Evolutionary conservation across 1,284 basidiomycete species (phyloP).

Genomic region (Ceratobasidium sp.): DNA sequence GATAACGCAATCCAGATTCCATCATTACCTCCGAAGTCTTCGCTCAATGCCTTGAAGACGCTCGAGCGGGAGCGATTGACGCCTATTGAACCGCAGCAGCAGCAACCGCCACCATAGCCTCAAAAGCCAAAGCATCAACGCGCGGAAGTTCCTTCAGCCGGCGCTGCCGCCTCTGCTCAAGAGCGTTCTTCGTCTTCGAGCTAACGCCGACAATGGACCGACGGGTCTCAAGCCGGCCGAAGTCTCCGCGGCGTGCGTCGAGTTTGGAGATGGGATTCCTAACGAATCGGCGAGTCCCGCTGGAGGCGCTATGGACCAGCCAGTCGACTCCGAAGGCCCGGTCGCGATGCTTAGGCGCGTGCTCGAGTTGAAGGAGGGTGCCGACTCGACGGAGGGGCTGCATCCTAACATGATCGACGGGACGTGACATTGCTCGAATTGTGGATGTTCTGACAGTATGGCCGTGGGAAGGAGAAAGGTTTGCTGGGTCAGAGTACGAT

Average conservation of each 20-base stretch:
- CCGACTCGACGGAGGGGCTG: slow-evolving; percentile 83
- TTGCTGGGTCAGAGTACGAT: slow-evolving; percentile 91
- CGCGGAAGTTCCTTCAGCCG: slow-evolving; percentile 77
- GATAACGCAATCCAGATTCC: slow-evolving; percentile 71
- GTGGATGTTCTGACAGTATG: slow-evolving; percentile 87
- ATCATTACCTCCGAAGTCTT: slow-evolving; percentile 91
- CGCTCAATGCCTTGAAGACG: slow-evolving; percentile 81
- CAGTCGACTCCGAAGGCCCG: slow-evolving; percentile 63
- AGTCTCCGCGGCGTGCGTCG: slow-evolving; percentile 32
- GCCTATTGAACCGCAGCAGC: slow-evolving; percentile 57
- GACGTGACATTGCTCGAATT: slow-evolving; percentile 93
- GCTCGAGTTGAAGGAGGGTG: slow-evolving; percentile 75
- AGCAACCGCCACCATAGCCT: slow-evolving; percentile 55
- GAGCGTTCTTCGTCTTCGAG: slow-evolving; percentile 71
- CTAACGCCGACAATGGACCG: slow-evolving; percentile 64
- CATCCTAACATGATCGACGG: slow-evolving; percentile 86
- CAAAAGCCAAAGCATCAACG: slow-evolving; percentile 76
- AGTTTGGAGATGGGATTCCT: slow-evolving; percentile 29
- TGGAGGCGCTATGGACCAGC: slow-evolving; percentile 47
- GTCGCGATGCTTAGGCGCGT: slow-evolving; percentile 73
- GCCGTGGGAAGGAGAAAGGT: slow-evolving; percentile 86
- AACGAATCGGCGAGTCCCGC: slow-evolving; percentile 28
- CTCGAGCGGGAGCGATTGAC: slow-evolving; percentile 53
- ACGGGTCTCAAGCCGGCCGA: slow-evolving; percentile 70
- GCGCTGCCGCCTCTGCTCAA: slow-evolving; percentile 72